These are phyloP conservation scores for Claviceps humidiphila DNA, from an alignment of 2,329 filamentous ascomycete genomes.

Conservation along the genomic window DNA sequence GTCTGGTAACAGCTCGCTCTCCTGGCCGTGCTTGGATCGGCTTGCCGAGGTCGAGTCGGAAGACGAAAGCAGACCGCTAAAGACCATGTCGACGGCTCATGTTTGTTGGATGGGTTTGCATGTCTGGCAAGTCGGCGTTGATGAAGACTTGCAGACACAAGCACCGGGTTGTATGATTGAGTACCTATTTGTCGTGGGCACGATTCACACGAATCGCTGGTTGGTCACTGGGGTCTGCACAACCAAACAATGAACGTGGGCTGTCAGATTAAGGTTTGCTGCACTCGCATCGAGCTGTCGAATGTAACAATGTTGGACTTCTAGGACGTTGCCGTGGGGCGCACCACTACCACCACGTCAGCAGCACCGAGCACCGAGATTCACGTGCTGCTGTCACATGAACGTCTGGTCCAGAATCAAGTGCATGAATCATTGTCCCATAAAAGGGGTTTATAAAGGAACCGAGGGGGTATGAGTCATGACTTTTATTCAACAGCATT, in stretches of 20 bases:
- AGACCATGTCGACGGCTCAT: conserved; percentile 34
- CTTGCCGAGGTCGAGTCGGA: conserved; percentile 23
- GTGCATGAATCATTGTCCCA: too few species aligned
- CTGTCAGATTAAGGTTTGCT: background rate
- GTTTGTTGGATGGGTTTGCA: conserved; percentile 10
- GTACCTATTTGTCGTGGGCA: background rate
- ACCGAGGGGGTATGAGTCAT: too few species aligned
- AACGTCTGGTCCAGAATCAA: too few species aligned
- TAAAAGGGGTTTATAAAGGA: too few species aligned
- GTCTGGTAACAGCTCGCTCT: conserved; percentile 20
- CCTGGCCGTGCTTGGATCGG: conserved; percentile 18
- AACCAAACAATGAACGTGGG: background rate
- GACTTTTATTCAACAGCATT: too few species aligned
- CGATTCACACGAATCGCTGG: background rate
- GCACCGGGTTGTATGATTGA: background rate
- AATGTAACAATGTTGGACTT: too few species aligned
- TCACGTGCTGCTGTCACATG: too few species aligned
- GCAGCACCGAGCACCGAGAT: too few species aligned
- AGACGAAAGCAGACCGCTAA: conserved; percentile 34
- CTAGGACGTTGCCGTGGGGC: too few species aligned
- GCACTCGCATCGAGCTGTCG: background rate
- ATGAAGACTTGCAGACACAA: background rate
- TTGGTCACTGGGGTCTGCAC: background rate
- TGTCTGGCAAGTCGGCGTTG: background rate
- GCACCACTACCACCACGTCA: too few species aligned